Evolutionary conservation across 2,329 filamentous ascomycete species (phyloP), one percentile per base, ranked within the genome.

Genomic region (Thermothelomyces thermophilus): DNA sequence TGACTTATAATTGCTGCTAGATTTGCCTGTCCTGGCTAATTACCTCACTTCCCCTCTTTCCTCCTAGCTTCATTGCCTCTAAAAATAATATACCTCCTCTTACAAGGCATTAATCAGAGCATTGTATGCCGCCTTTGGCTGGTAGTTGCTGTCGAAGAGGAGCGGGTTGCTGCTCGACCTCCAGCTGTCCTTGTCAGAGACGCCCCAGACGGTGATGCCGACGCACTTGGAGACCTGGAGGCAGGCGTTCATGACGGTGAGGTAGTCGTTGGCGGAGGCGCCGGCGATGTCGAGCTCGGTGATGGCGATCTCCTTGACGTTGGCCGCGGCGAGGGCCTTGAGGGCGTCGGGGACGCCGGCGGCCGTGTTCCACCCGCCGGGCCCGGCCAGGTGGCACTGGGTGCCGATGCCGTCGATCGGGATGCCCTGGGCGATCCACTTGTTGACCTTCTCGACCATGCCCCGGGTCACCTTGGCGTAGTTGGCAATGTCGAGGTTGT

Each of bases 351-450:
- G 51, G 2, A 50, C 46, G 17, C 51, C 51, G 7, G 51, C 50
- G 39, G 51, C 51, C 16, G 51, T 19, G 51, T 53, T 53, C 51
- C 51, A 53, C 13, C 51, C 51, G 19, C 51, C 42, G 46, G 51
- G 46, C 11, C 17, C 39, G 16, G 49, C 49, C 37, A 83, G 65
- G 62, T 84, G 80, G 24, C 70, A 66, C 63, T 84, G 80, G 4
- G 75, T 74, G 47, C 79, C 77, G 48, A 86, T 82, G 46, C 81
- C 82, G 58, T 86, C 77, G 54, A 85, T 84, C 51, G 79, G 81
- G 11, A 82, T 65, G 43, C 83, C 84, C 2, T 72, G 73, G 0
- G 73, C 73, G 45, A 80, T 59, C 82, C 82, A 86, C 62, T 80
- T 76, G 61, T 77, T 77, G 57, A 88, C 83, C 58, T 81, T 70